phyloP scores from a whole-genome alignment of 345 rosid genomes.

The Capsella bursapastoris region DNA sequence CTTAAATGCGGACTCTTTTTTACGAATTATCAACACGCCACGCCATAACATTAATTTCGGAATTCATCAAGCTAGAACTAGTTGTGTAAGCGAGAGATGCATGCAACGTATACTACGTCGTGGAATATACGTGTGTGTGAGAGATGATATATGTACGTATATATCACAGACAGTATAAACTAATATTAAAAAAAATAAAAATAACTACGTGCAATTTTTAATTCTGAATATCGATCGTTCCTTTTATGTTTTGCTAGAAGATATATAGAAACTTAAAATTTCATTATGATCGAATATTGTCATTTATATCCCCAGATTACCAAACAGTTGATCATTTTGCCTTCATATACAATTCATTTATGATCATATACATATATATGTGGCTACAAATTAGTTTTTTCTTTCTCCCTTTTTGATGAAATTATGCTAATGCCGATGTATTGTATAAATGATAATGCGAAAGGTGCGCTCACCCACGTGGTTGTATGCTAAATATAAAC shows the following conservation, averaged over 20 bases:
- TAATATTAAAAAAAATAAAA: not conserved
- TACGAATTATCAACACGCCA: conserved; percentile 9
- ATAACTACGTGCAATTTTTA: not conserved
- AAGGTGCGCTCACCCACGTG: conserved; percentile 22
- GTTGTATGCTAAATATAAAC: conserved; percentile 23
- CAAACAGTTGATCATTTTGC: conserved; percentile 1
- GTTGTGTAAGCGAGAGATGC: conserved; percentile 4
- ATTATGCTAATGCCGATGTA: not conserved
- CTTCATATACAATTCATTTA: not conserved
- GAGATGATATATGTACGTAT: too few species aligned
- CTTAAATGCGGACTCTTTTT: not conserved
- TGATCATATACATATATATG: not conserved
- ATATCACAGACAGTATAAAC: too few species aligned
- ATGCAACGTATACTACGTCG: not conserved
- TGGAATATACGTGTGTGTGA: conserved; percentile 23
- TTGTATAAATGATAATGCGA: not conserved
- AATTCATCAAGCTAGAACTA: not conserved
- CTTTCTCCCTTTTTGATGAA: not conserved
- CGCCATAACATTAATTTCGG: not conserved
- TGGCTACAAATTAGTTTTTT: not conserved
- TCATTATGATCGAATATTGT: not conserved
- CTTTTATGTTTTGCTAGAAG: not conserved
- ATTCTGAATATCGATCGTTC: not conserved
- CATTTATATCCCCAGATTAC: not conserved
- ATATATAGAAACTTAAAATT: not conserved